These are phyloP conservation scores for Senna siamea DNA, from an alignment of 306 rosid species.

Conservation along the genomic window DNA sequence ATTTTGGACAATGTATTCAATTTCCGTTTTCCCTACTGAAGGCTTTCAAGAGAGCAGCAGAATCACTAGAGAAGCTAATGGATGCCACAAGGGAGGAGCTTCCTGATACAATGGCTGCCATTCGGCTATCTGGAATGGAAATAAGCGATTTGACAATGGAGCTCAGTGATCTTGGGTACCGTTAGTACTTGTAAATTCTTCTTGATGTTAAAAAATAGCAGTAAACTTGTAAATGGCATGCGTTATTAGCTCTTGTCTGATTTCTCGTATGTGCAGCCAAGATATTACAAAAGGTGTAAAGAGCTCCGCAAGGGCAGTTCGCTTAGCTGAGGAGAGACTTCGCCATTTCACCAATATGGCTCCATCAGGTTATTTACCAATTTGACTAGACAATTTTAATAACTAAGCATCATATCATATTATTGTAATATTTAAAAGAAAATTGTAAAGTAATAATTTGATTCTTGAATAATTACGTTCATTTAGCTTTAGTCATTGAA, in stretches of 20 bases:
- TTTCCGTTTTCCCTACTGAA: conserved; percentile 35
- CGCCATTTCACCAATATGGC: conserved; percentile 62
- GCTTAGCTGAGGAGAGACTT: conserved; percentile 73
- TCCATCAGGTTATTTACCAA: conserved; percentile 62
- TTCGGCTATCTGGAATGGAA: conserved; percentile 96
- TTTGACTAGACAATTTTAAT: too few relatives aligned
- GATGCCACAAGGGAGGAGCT: conserved; percentile 88
- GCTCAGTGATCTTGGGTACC: conserved; percentile 83
- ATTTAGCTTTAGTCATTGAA: too few relatives aligned
- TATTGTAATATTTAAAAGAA: too few relatives aligned
- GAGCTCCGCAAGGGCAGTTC: conserved; percentile 80
- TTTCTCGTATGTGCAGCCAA: conserved; percentile 58
- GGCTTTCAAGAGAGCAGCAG: conserved; percentile 95
- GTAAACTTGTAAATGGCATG: conserved; percentile 14
- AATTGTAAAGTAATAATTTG: too few relatives aligned
- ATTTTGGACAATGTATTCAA: conserved; percentile 12
- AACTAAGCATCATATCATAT: too few relatives aligned
- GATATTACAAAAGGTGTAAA: conserved; percentile 83
- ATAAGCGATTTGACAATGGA: conserved; percentile 85
- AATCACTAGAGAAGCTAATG: conserved; percentile 88
- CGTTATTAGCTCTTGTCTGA: not conserved
- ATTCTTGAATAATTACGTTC: too few relatives aligned
- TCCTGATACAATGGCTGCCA: conserved; percentile 88
- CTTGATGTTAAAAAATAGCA: not conserved
- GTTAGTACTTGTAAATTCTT: conserved; percentile 6